Evolutionary conservation across 768 basidiomycete genomes (phyloP).

Genomic region (Gyrodon lividus): DNA sequence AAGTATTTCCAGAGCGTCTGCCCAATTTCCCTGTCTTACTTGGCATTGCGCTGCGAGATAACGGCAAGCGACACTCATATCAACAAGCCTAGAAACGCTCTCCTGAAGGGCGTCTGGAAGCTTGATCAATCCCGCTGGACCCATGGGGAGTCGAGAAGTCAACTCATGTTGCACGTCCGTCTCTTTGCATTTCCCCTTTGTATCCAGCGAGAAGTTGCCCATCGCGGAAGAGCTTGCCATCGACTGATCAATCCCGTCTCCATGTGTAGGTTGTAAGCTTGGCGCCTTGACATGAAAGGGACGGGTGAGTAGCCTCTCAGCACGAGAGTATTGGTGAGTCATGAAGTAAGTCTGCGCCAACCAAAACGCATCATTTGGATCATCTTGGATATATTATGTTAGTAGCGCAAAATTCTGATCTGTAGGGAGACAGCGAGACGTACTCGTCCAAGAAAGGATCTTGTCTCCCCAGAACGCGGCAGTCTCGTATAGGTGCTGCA

Average conservation of each 20-base stretch:
- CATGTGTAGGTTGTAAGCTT: slow-evolving; percentile 32
- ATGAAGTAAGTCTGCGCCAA: slow-evolving; percentile 97
- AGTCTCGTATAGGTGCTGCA: slow-evolving; percentile 97
- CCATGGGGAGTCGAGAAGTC: slow-evolving; percentile 64
- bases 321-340: slow-evolving; percentile 92
- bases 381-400: slow-evolving; percentile 49
- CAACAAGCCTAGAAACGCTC: slow-evolving; percentile 75
- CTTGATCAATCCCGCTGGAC: slow-evolving; percentile 69
- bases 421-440: slow-evolving; percentile 33
- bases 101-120: slow-evolving; percentile 63
- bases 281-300: slow-evolving; percentile 65
- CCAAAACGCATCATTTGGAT: slow-evolving; percentile 99
- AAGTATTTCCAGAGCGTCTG: slow-evolving; percentile 87
- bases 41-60: slow-evolving; percentile 97
- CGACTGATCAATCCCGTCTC: slow-evolving; percentile 22
- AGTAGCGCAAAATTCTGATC: slow-evolving; percentile 6
- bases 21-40: slow-evolving; percentile 88
- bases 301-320: slow-evolving; percentile 87
- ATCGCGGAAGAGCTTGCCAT: slow-evolving; percentile 33
- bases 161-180: slow-evolving; percentile 35
- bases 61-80: slow-evolving; percentile 93
- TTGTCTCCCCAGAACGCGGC: slow-evolving; percentile 99
- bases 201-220: slow-evolving; percentile 38
- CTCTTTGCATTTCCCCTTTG: slow-evolving; percentile 68
- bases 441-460: slow-evolving; percentile 93